phyloP scores from a whole-genome alignment of 352 stramenopile species.

The Lagenidium sp. region DNA sequence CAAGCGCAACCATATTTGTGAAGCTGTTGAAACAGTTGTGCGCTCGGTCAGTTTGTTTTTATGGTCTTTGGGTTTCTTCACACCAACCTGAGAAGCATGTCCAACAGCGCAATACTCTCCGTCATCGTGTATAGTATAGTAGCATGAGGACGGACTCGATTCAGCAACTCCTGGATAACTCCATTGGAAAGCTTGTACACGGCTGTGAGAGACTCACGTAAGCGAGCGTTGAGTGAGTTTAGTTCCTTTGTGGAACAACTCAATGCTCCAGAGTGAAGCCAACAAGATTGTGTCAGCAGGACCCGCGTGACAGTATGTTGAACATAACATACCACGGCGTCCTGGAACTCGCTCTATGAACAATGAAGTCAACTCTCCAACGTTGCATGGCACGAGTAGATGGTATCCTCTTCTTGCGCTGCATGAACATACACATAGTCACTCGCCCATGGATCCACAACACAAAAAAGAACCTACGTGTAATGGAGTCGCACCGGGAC shows the following conservation, averaged over 20 bases:
- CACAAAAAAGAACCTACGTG: slow-evolving; percentile 34
- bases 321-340: slow-evolving; percentile 35
- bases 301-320: background rate
- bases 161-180: slow-evolving; percentile 75
- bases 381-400: slow-evolving; percentile 43
- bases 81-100: slow-evolving; percentile 85
- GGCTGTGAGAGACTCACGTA: slow-evolving; percentile 73
- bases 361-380: slow-evolving; percentile 34
- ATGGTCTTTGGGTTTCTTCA: background rate
- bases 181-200: slow-evolving; percentile 87
- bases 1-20: slow-evolving; percentile 77
- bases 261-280: too few relatives aligned
- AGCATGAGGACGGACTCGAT: slow-evolving; percentile 67
- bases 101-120: slow-evolving; percentile 85
- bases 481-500: slow-evolving; percentile 67
- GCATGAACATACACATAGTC: background rate
- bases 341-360: slow-evolving; percentile 61
- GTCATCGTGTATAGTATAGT: slow-evolving; percentile 78
- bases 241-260: slow-evolving; percentile 86
- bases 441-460: too few relatives aligned
- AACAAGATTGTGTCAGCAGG: too few relatives aligned
- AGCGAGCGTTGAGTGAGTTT: slow-evolving; percentile 73
- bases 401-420: slow-evolving; percentile 68
- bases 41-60: background rate
- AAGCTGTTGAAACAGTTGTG: slow-evolving; percentile 59